These are phyloP conservation scores for Flueggea neowawraea DNA, from an alignment of 441 rosid genomes.

Conservation along the genomic window DNA sequence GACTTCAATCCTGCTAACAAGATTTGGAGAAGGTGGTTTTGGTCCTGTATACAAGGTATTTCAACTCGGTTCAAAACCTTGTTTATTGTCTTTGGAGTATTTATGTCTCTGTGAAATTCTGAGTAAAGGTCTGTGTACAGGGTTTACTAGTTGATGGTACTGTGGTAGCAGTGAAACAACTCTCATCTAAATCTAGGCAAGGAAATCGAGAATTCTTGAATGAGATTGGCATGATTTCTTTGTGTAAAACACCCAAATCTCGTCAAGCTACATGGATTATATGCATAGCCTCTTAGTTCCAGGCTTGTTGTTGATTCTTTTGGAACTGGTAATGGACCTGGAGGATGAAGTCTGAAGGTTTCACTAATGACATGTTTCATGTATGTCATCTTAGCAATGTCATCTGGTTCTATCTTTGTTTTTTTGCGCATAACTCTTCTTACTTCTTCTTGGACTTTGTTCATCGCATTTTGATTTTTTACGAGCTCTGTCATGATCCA, in stretches of 20 bases:
- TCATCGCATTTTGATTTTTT: too few species aligned
- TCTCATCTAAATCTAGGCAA: conserved; percentile 79
- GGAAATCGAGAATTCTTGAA: conserved; percentile 81
- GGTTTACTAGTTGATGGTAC: conserved; percentile 62
- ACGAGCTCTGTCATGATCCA: too few species aligned
- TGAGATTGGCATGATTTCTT: conserved; percentile 75
- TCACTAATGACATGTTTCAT: too few species aligned
- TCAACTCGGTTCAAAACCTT: background rate
- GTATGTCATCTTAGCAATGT: too few species aligned
- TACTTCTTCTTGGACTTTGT: too few species aligned
- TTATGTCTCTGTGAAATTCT: background rate
- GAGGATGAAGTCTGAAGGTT: too few species aligned
- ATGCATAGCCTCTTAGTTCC: too few species aligned
- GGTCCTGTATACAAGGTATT: conserved; percentile 34
- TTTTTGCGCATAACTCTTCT: too few species aligned
- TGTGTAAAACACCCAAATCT: conserved; percentile 56
- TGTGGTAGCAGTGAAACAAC: conserved; percentile 73
- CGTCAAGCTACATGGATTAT: conserved; percentile 54
- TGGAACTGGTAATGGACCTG: too few species aligned
- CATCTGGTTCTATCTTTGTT: too few species aligned
- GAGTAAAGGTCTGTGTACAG: conserved; percentile 23
- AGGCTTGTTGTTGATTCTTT: too few species aligned
- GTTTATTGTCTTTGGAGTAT: background rate
- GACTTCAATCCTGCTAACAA: conserved; percentile 25
- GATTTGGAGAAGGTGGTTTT: conserved; percentile 39